A percentile compares a stretch with the other conserved stretches of the same genome.
Conservation (phyloP, 352 stramenopile genomes). For the Aphanomyces invadans region DNA sequence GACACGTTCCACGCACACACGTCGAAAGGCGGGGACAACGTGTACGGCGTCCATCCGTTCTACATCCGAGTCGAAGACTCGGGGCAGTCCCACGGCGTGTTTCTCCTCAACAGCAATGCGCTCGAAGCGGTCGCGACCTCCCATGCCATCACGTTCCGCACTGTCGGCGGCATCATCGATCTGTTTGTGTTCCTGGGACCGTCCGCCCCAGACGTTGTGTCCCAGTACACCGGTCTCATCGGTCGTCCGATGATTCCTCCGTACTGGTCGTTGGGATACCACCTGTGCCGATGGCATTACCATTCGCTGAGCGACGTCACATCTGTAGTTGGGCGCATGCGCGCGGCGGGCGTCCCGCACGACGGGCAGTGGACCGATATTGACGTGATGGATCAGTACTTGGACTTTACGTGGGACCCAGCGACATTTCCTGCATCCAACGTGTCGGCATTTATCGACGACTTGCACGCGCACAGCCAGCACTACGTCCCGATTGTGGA, state of each 20-base stretch:
- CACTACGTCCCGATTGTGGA: constrained; percentile 67
- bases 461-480: constrained; percentile 76
- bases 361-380: constrained; percentile 75
- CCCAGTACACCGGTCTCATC: constrained; percentile 69
- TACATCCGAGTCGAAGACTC: constrained; percentile 45
- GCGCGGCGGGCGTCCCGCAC: constrained; percentile 37
- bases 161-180: constrained; percentile 74
- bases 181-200: constrained; percentile 70
- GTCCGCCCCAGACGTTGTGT: constrained; percentile 42
- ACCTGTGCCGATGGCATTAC: constrained; percentile 57
- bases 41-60: constrained; percentile 76
- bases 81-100: constrained; percentile 53
- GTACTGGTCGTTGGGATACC: constrained; percentile 82
- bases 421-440: constrained; percentile 37
- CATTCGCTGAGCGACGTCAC: not conserved
- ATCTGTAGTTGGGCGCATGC: constrained; percentile 26
- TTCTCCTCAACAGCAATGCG: constrained; percentile 74
- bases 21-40: constrained; percentile 48
- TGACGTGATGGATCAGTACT: constrained; percentile 47
- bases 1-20: constrained; percentile 28
- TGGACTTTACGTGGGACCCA: constrained; percentile 58
- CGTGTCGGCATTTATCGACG: constrained; percentile 51
- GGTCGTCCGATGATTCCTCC: constrained; percentile 69
- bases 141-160: constrained; percentile 62
- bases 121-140: constrained; percentile 75